phyloP scores from a whole-genome alignment of 495 filamentous ascomycete species.

The Tuber umbilicatum region DNA sequence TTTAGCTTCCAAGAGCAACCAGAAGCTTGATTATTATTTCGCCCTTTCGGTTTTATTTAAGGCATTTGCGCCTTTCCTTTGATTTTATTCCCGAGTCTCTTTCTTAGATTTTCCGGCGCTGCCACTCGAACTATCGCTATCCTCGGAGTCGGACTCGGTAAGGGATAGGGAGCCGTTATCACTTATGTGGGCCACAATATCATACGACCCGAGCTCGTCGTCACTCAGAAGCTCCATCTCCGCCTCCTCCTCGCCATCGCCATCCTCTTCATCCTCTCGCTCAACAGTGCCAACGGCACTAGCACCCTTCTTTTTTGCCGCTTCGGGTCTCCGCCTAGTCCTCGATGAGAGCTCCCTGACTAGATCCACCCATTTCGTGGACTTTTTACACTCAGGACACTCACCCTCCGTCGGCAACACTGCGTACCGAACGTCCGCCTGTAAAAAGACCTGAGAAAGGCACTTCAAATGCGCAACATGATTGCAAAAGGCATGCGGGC shows the following conservation, averaged over 20 bases:
- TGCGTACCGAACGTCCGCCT: constrained; percentile 22
- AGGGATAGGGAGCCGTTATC: background rate
- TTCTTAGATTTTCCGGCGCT: background rate
- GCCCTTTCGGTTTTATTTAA: background rate
- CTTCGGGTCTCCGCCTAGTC: constrained; percentile 33
- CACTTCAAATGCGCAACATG: constrained; percentile 68
- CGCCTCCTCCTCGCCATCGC: constrained; percentile 28
- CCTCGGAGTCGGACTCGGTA: background rate
- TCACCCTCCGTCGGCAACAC: constrained; percentile 63
- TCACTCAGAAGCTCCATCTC: background rate
- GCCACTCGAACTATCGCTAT: background rate
- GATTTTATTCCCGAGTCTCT: background rate
- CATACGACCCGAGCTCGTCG: background rate
- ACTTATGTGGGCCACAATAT: background rate
- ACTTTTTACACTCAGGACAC: constrained; percentile 64
- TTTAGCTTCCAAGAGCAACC: background rate
- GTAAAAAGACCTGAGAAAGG: constrained; percentile 61
- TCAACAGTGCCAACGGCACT: constrained; percentile 10
- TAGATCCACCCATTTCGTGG: constrained; percentile 65
- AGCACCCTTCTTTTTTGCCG: constrained; percentile 17
- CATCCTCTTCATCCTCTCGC: constrained; percentile 26
- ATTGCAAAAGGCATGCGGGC: constrained; percentile 59
- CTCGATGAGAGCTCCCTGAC: constrained; percentile 70
- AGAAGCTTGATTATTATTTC: background rate
- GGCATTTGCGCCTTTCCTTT: background rate